Percentiles rank a stretch among this genome's conserved stretches.
Conservation (phyloP, 148 eudicot species). For the Chenopodium berlandieri region DNA sequence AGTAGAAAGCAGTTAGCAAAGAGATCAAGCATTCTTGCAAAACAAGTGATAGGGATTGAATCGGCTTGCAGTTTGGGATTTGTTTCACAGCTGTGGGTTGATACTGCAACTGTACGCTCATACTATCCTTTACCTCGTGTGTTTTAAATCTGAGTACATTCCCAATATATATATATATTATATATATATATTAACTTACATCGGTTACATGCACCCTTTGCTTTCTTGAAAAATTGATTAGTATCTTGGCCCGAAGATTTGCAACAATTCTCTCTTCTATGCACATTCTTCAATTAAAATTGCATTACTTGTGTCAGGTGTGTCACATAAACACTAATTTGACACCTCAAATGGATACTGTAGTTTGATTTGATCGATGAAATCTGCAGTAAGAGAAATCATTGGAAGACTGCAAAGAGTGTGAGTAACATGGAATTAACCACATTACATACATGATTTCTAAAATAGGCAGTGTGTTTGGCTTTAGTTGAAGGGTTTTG, state of each 20-base stretch:
- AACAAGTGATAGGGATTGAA: constrained; percentile 65
- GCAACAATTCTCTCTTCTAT: too few relatives aligned
- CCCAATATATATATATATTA: too few relatives aligned
- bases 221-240: background rate
- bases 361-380: too few relatives aligned
- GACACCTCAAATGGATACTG: too few relatives aligned
- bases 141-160: too few relatives aligned
- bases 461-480: too few relatives aligned
- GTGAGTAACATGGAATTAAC: too few relatives aligned
- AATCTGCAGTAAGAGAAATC: too few relatives aligned
- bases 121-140: background rate
- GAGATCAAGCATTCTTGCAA: constrained; percentile 62
- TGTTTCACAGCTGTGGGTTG: constrained; percentile 69
- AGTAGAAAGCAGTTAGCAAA: constrained; percentile 42
- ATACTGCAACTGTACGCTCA: constrained; percentile 49
- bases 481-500: too few relatives aligned
- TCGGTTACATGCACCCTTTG: background rate
- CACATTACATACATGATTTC: too few relatives aligned
- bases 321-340: background rate
- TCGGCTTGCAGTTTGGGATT: constrained; percentile 65
- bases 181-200: too few relatives aligned
- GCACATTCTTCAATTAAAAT: background rate
- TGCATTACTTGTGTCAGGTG: background rate
- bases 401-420: too few relatives aligned
- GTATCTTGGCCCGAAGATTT: background rate